Percentiles rank a stretch among this genome's conserved stretches.
These are phyloP conservation scores for Brassica nigra DNA, from an alignment of 345 rosid species.

Conservation along the genomic window DNA sequence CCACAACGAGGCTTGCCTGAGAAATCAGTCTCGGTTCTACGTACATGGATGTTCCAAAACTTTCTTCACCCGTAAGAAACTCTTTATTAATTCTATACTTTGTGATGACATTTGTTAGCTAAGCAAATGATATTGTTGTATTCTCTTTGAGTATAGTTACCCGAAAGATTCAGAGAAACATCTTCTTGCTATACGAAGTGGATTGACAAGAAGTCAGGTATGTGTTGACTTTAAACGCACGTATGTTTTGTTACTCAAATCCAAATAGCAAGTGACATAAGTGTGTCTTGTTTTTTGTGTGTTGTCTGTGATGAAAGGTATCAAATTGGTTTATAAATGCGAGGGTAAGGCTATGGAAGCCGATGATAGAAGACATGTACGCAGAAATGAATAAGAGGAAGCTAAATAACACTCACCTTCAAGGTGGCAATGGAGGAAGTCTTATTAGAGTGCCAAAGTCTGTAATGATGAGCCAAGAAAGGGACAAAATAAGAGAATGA, in stretches of 20 bases:
- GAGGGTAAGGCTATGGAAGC: conserved; percentile 96
- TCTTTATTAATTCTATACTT: conserved; percentile 10
- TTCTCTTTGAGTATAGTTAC: conserved; percentile 49
- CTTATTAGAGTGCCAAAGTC: conserved; percentile 22
- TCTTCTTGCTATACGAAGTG: conserved; percentile 85
- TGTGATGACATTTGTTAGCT: neutral
- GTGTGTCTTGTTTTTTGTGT: neutral
- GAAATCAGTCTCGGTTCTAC: conserved; percentile 81
- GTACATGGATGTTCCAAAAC: conserved; percentile 98
- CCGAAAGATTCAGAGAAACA: conserved; percentile 98
- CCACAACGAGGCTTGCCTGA: conserved; percentile 95
- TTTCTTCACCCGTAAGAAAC: conserved; percentile 92
- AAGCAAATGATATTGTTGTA: neutral
- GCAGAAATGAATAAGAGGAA: conserved; percentile 78
- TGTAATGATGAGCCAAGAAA: conserved; percentile 36
- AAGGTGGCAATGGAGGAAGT: conserved; percentile 42
- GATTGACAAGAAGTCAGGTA: conserved; percentile 98
- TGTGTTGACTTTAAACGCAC: neutral
- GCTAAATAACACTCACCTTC: conserved; percentile 28
- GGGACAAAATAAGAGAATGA: conserved; percentile 10
- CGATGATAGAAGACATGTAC: conserved; percentile 98
- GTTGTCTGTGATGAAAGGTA: conserved; percentile 48
- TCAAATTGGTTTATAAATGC: conserved; percentile 99
- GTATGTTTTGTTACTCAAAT: neutral
- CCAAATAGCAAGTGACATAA: neutral